Evolutionary conservation across 768 basidiomycete species (phyloP).

Genomic region (Macrolepiota dolichaula): DNA sequence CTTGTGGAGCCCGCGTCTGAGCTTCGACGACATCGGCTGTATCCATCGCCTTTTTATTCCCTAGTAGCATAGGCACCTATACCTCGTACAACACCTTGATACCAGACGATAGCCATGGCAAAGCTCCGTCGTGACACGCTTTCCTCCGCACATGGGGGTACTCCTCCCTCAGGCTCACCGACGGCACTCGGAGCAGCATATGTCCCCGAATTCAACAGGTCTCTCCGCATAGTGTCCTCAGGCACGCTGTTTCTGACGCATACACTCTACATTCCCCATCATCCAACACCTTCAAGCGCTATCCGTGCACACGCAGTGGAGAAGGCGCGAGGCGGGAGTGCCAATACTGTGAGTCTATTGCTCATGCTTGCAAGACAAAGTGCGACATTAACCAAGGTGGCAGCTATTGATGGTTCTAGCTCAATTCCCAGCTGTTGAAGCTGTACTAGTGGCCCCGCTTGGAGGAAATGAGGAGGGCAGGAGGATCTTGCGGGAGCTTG

Average conservation of each 20-base stretch:
- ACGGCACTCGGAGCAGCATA: not conserved
- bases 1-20: not conserved
- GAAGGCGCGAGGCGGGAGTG: slow-evolving; percentile 68
- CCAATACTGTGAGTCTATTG: slow-evolving; percentile 42
- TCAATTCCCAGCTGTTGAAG: slow-evolving; percentile 64
- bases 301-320: slow-evolving; percentile 71
- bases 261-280: slow-evolving; percentile 56
- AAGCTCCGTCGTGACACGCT: slow-evolving; percentile 42
- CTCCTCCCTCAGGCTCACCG: not conserved
- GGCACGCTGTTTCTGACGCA: slow-evolving; percentile 82
- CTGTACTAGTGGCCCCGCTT: slow-evolving; percentile 71
- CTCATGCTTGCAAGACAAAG: not conserved
- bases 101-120: slow-evolving; percentile 31
- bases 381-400: not conserved
- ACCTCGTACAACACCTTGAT: not conserved
- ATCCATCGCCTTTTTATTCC: not conserved
- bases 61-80: slow-evolving; percentile 1
- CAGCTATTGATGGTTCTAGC: slow-evolving; percentile 66
- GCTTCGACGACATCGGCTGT: not conserved
- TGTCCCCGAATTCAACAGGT: slow-evolving; percentile 27
- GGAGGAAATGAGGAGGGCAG: slow-evolving; percentile 69
- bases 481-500: slow-evolving; percentile 60
- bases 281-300: slow-evolving; percentile 55
- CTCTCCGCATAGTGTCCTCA: slow-evolving; percentile 73
- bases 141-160: not conserved